Base-by-base conservation (phyloP, 2,329 filamentous ascomycete genomes). In the Ilyonectria mors-panacis region DNA sequence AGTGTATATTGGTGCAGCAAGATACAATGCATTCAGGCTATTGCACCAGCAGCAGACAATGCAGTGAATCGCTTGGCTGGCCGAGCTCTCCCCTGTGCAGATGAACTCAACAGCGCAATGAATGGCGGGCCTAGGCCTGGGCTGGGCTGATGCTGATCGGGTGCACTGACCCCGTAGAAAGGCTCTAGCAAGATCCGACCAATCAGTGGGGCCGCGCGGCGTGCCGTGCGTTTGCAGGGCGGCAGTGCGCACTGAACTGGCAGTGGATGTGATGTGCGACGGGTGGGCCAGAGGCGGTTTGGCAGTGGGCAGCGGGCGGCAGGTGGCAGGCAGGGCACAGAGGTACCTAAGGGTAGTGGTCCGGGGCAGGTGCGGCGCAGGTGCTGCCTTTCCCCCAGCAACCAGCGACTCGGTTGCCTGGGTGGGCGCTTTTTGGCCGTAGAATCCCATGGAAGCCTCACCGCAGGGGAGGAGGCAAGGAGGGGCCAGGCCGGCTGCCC, bases 361-460 rank as follows among this genome's bases (percentile, higher is more conserved):
- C 17, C 15, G 39, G 39, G 39, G 39, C 17, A 17, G 13, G 37
- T 39, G 54, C 51, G 65, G 67, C 70, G 19, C 10, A 17, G 53
- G 21, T 42, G 53, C 53, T 42, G 53, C 53, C 53, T 42, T 42
- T 56, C 33, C 37, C 33, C 53, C 35, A 56, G 37, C 39, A 42
- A 35, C 35, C 19, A 53, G 54, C 54, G 17, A 50, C 58, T 63
- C 7, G 50, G 61, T 65, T 64, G 62, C 61, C 56, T 63, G 51
- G 70, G 70, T 71, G 72, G 71, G 54, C 58, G 35, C 71, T 70
- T 63, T 70, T 64, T 70, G 77, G 74, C 77, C 81, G 78, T 84
- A 78, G 82, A 84, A 84, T 83, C 82, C 74, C 79, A 84, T 84
- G 82, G 82, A 84, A 84, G 80, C 81, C 78, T 79, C 77, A 75